Conservation (phyloP, 345 rosid species). For the Boechera retrofracta region DNA sequence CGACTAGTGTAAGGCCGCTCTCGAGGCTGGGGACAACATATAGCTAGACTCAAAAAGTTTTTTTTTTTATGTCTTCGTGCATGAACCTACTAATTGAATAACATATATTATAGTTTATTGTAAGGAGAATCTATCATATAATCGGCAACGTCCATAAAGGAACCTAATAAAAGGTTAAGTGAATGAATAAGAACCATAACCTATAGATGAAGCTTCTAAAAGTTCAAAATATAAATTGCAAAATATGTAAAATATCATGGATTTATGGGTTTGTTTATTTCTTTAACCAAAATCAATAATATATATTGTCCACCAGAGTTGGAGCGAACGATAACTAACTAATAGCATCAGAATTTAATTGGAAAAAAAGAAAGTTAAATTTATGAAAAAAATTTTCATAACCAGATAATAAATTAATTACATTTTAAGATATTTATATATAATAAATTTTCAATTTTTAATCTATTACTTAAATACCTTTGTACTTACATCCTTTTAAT, state of each 20-base stretch:
- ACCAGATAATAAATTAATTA: not conserved
- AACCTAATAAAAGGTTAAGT: constrained; percentile 16
- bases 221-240: not conserved
- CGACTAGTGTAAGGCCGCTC: constrained; percentile 37
- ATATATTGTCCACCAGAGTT: not conserved
- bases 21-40: constrained; percentile 38
- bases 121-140: constrained; percentile 27
- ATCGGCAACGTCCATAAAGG: constrained; percentile 24
- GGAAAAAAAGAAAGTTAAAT: not conserved
- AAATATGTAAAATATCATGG: not conserved
- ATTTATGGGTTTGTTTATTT: not conserved
- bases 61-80: constrained; percentile 38
- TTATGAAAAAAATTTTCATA: not conserved
- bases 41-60: constrained; percentile 23
- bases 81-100: constrained; percentile 39
- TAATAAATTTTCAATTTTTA: not conserved
- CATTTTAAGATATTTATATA: not conserved
- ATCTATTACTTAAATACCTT: not conserved
- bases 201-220: constrained; percentile 41
- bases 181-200: constrained; percentile 11
- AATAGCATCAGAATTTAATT: not conserved
- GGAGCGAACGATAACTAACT: not conserved
- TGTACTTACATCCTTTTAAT: not conserved
- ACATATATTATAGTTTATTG: not conserved
- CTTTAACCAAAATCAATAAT: not conserved